A percentile compares a stretch with the other conserved stretches of the same genome.
Evolutionary conservation across 1,284 basidiomycete genomes (phyloP).

Genomic region (Apiotrichum laibachii): DNA sequence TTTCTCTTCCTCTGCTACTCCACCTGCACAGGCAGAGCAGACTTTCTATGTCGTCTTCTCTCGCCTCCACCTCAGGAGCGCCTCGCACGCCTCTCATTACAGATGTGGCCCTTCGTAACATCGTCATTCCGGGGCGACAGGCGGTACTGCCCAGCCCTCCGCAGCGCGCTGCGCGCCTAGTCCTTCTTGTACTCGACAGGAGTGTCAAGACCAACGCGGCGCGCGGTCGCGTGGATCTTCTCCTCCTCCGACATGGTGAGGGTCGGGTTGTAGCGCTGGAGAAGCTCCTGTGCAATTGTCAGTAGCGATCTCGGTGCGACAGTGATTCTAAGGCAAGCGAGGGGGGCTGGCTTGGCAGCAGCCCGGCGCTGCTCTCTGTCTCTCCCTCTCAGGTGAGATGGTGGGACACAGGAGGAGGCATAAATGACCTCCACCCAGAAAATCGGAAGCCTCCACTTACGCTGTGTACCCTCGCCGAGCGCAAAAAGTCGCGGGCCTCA

Average conservation of each 20-base stretch:
- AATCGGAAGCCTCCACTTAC: slow-evolving; percentile 46
- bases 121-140: too few species aligned
- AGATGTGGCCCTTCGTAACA: too few species aligned
- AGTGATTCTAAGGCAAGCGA: not conserved
- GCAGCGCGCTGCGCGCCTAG: not conserved
- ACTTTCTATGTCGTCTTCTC: too few species aligned
- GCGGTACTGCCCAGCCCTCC: too few species aligned
- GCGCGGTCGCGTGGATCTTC: slow-evolving; percentile 74
- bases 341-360: not conserved
- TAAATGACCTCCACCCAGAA: too few species aligned
- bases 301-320: not conserved
- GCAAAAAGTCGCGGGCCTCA: slow-evolving; percentile 69
- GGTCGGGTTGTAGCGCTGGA: slow-evolving; percentile 83
- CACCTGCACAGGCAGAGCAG: too few species aligned
- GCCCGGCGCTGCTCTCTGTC: too few species aligned
- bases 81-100: too few species aligned
- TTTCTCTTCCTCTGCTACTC: too few species aligned
- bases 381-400: too few species aligned
- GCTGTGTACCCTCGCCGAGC: slow-evolving; percentile 63
- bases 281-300: slow-evolving; percentile 57
- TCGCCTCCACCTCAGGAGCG: too few species aligned
- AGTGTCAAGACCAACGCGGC: slow-evolving; percentile 70
- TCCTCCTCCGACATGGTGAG: slow-evolving; percentile 74
- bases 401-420: too few species aligned
- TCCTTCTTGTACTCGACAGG: slow-evolving; percentile 43